A percentile compares a stretch with the other conserved stretches of the same genome.
These are phyloP conservation scores for Linnemannia schmuckeri DNA, from an alignment of 192 early-diverging fungal species.

Conservation along the genomic window DNA sequence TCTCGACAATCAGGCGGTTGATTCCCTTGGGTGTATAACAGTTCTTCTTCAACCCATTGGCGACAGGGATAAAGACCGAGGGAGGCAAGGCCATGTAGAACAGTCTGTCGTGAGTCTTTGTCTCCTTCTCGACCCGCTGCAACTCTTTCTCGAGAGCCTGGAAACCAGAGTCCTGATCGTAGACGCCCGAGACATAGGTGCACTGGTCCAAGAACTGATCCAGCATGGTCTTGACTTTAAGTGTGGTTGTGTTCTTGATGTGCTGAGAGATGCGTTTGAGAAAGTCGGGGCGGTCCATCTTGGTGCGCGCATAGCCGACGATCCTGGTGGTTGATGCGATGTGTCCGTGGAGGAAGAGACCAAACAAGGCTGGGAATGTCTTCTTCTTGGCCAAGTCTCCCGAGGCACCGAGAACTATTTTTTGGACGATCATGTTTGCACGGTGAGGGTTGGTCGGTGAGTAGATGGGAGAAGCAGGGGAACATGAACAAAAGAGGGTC, in stretches of 20 bases:
- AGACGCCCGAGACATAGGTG: slow-evolving; percentile 85
- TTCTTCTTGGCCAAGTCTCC: slow-evolving; percentile 98
- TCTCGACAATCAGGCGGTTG: slow-evolving; percentile 91
- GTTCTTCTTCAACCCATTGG: slow-evolving; percentile 76
- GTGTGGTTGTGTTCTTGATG: slow-evolving; percentile 66
- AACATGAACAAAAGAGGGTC: neutral
- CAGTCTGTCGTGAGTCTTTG: slow-evolving; percentile 61
- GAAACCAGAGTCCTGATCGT: slow-evolving; percentile 84
- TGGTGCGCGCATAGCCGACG: slow-evolving; percentile 92
- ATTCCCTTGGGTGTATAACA: slow-evolving; percentile 73
- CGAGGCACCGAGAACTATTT: slow-evolving; percentile 80
- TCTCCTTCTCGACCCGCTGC: slow-evolving; percentile 68
- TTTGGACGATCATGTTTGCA: neutral
- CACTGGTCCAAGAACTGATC: slow-evolving; percentile 75
- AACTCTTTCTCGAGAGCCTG: slow-evolving; percentile 70
- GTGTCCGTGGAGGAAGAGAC: slow-evolving; percentile 83
- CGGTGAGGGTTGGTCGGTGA: neutral
- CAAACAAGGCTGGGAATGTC: slow-evolving; percentile 95
- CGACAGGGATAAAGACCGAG: slow-evolving; percentile 88
- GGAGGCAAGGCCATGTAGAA: slow-evolving; percentile 93
- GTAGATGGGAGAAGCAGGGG: neutral
- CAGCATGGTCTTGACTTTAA: slow-evolving; percentile 66
- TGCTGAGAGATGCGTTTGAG: slow-evolving; percentile 77
- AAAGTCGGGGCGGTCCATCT: slow-evolving; percentile 84
- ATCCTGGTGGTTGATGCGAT: slow-evolving; percentile 81